Evolutionary conservation across 1,139 yeast species (phyloP), one percentile per base, ranked within the genome.

Genomic region (Starmera stellimalicola): DNA sequence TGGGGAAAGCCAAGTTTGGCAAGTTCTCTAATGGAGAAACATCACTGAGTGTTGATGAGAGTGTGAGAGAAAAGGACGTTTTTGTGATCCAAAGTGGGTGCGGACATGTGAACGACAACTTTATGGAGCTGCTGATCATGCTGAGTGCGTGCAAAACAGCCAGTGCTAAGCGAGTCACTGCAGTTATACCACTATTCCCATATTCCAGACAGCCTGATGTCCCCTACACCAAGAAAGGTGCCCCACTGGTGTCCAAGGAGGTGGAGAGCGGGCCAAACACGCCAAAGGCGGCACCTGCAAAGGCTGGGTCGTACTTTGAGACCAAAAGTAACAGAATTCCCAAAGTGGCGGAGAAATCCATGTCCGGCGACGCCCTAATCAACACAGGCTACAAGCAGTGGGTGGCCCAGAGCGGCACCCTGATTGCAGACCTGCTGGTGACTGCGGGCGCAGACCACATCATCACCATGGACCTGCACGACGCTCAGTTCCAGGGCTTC

Each of bases 391-490:
- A 87, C 59, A 81, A 83, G 53, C 81, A 87, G 48, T 91, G 98
- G 97, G 79, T 88, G 20, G 94, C 96, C 1, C 97, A 88, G 57
- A 80, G 91, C 31, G 98, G 99, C 8, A 87, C 95, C 3, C 65
- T 93, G 41, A 74, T 93, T 42, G 97, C 98, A 29, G 81, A 87
- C 49, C 62, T 91, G 44, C 63, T 93, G 43, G 82, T 87, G 10
- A 77, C 94, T 4, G 94, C 98, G 0, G 98, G 99, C 23, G 95
- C 97, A 2, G 94, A 93, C 58, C 88, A 94, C 50, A 77, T 91
- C 41, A 87, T 93, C 42, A 91, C 99, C 9, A 88, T 91, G 97
- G 99, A 93, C 54, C 68, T 93, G 39, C 98, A 91, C 54, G 98
- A 88, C 54, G 85, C 91, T 4, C 96, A 87, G 59, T 87, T 83